phyloP scores from a whole-genome alignment of 2,329 filamentous ascomycete species.

The Arthrobotrys musiformis region DNA sequence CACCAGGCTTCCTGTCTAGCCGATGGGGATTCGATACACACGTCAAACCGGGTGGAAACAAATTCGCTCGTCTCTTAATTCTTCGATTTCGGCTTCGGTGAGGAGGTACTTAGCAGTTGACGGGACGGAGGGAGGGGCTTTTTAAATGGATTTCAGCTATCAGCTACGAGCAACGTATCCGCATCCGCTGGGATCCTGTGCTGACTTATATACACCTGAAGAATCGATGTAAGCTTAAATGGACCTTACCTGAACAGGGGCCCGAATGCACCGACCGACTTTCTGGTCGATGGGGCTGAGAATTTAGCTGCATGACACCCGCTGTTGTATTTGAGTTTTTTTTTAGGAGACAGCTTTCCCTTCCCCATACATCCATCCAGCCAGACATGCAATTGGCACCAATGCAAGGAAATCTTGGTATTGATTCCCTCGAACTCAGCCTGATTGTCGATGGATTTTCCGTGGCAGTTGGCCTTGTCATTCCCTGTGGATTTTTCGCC shows the following conservation, averaged over 20 bases:
- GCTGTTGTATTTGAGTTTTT: slow-evolving; percentile 52
- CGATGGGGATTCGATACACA: slow-evolving; percentile 31
- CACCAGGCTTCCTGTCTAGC: slow-evolving; percentile 5
- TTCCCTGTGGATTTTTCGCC: not conserved
- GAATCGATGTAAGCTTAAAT: slow-evolving; percentile 25
- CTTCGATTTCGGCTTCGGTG: no score
- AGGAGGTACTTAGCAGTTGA: no score
- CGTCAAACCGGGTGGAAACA: slow-evolving; percentile 39
- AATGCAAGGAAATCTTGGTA: not conserved
- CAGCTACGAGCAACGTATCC: no score
- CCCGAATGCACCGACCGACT: not conserved
- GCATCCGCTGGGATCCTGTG: slow-evolving; percentile 6
- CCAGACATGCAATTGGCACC: not conserved
- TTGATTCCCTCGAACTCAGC: slow-evolving; percentile 13
- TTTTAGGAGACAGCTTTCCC: slow-evolving; percentile 10
- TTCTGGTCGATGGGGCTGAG: slow-evolving; percentile 51
- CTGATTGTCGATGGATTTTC: slow-evolving; percentile 26
- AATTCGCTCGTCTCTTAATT: no score
- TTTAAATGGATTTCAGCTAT: not conserved
- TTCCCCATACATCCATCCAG: not conserved
- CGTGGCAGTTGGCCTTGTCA: slow-evolving; percentile 9
- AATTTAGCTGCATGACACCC: slow-evolving; percentile 51
- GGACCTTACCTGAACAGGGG: not conserved
- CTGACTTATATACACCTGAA: not conserved
- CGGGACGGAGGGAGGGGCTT: no score